Base-by-base conservation (phyloP, 1,139 yeast species). In the Saccharomyces pastorianus region DNA sequence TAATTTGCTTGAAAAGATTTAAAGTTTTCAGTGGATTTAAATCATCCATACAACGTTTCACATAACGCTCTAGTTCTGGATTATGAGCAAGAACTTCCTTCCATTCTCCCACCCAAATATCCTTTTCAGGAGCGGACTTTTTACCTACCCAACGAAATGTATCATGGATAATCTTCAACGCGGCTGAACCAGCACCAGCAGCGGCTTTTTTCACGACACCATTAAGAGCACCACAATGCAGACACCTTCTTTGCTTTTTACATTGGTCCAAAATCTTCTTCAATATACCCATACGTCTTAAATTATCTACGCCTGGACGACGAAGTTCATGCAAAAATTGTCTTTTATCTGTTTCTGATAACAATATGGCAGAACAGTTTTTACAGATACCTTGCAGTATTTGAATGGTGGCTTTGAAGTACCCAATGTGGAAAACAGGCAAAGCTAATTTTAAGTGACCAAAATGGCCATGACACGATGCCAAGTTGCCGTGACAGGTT, bases 201-300 rank as follows among this genome's bases (percentile, higher is more conserved):
- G 98, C 99, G 2, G 97, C 97, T 69, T 90, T 93, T 69, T 95
- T 95, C 32, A 95, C 99, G 55, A 93, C 98, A 62, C 99, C 99
- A 66, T 95, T 93, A 51, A 91, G 76, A 26, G 91, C 84, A 64
- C 88, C 87, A 75, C 99, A 95, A 51, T 82, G 76, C 47, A 89
- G 74, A 70, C 99, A 95, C 62, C 96, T 77, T 65, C 99, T 80
- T 73, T 91, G 97, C 65, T 95, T 95, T 66, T 91, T 91, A 71
- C 98, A 91, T 73, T 91, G 98, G 57, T 91, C 98, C 60, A 85
- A 75, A 58, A 93, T 78, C 64, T 81, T 83, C 71, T 88, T 93
- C 63, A 95, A 74, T 55, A 89, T 81, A 64, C 83, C 88, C 97
- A 93, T 91, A 65, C 97, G 79, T 64, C 96, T 81, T 64, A 95